These are phyloP conservation scores for Auricularia heimuer DNA, from an alignment of 768 basidiomycete genomes.

Conservation along the genomic window DNA sequence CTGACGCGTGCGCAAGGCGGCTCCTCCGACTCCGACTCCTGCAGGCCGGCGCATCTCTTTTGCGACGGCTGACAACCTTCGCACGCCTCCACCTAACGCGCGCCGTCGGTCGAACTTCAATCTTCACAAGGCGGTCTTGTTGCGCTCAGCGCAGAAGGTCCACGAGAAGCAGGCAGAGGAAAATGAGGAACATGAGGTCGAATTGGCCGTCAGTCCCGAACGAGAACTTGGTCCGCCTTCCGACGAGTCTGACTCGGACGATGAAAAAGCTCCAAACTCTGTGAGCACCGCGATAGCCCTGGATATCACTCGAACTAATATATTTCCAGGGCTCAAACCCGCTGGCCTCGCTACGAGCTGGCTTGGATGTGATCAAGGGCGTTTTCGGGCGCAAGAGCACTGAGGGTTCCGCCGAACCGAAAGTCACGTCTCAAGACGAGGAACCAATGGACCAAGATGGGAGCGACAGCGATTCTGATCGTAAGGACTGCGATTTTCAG, in stretches of 20 bases:
- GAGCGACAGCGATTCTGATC: not conserved
- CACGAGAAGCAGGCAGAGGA: slow-evolving; percentile 30
- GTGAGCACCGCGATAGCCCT: not conserved
- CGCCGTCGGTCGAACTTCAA: slow-evolving; percentile 28
- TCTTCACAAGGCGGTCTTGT: slow-evolving; percentile 59
- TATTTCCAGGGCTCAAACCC: not conserved
- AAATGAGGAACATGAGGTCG: slow-evolving; percentile 25
- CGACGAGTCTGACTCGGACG: not conserved
- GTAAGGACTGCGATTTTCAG: not conserved
- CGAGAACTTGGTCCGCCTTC: slow-evolving; percentile 10
- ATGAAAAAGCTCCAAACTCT: not conserved
- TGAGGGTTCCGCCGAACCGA: not conserved
- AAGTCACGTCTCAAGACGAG: not conserved
- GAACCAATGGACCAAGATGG: not conserved
- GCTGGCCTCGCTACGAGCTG: not conserved
- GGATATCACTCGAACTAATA: not conserved
- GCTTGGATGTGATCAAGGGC: not conserved
- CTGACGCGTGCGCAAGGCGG: slow-evolving; percentile 10
- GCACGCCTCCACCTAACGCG: slow-evolving; percentile 15
- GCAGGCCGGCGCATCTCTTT: not conserved
- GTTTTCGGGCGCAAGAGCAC: not conserved
- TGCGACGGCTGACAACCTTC: slow-evolving; percentile 19
- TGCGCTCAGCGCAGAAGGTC: slow-evolving; percentile 45
- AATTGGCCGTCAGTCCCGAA: slow-evolving; percentile 12
- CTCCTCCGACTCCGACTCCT: slow-evolving; percentile 12